Conservation (phyloP, 805 yeast species). For the Kluyveromyces starmeri region DNA sequence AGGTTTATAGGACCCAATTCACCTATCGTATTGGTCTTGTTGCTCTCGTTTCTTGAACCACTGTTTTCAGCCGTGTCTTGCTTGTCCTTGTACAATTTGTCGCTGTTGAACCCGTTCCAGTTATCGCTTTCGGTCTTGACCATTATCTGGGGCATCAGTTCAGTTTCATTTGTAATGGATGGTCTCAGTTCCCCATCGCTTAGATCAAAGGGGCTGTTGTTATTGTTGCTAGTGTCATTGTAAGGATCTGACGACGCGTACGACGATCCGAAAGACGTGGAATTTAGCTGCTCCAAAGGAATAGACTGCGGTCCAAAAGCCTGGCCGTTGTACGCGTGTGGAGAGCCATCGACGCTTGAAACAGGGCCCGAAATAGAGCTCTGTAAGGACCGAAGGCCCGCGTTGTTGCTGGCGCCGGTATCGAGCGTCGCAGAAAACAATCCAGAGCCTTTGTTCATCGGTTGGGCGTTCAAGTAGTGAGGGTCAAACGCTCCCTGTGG, state of each 20-base stretch:
- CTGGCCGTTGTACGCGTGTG: background rate
- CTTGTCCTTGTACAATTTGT: slow-evolving; percentile 1
- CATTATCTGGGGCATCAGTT: slow-evolving; percentile 1
- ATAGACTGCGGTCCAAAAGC: slow-evolving; percentile 1
- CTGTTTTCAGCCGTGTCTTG: no score
- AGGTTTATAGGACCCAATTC: slow-evolving; percentile 2
- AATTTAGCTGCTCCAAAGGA: slow-evolving; percentile 6
- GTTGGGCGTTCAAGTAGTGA: background rate
- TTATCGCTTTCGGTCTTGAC: slow-evolving; percentile 1
- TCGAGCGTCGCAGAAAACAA: background rate
- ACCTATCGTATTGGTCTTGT: no score
- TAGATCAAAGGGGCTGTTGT: slow-evolving; percentile 10
- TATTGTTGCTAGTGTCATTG: slow-evolving; percentile 1
- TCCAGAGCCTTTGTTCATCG: background rate
- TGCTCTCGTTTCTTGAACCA: slow-evolving; percentile 2
- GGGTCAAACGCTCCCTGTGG: slow-evolving; percentile 4
- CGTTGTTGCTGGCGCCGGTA: background rate
- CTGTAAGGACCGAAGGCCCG: background rate
- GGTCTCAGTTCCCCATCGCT: slow-evolving; percentile 6
- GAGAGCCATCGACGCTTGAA: background rate
- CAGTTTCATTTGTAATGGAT: slow-evolving; percentile 1
- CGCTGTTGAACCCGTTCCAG: slow-evolving; percentile 6
- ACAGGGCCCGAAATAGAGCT: background rate
- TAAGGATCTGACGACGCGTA: slow-evolving; percentile 1
- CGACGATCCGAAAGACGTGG: slow-evolving; percentile 3